Evolutionary conservation across 2,329 filamentous ascomycete species (phyloP), one percentile per base, ranked within the genome.

Genomic region (Zopfia rhizophila): DNA sequence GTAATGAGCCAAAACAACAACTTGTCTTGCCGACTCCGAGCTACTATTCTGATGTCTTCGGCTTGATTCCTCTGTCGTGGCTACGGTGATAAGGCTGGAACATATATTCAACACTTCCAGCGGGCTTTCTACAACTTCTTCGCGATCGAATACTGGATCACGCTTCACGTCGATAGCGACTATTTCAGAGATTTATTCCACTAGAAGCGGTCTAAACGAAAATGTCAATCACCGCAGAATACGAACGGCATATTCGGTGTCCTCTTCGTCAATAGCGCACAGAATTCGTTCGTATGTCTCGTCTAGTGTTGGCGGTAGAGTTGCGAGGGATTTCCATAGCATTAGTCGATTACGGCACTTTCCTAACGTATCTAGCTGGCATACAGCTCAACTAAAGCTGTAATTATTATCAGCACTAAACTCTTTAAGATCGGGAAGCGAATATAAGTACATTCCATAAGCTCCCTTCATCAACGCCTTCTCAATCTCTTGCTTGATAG

Each of bases 381-480:
- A 45, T 8, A 17, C 22, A 19, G 29, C 40, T 37, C 35, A 49
- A 24, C 45, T 18, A 30, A 53, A 53, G 45, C 48, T 52, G 12
- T 14, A 2, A 14, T 19, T 16, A 24, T n/a, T n/a, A n/a, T n/a
- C n/a, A n/a, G n/a, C n/a, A n/a, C n/a, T n/a, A n/a, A n/a, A n/a
- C n/a, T 33, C 12, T 14, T 28, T 23, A 16, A 51, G 14, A 18
- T 7, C 7, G n/a, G n/a, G n/a, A n/a, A n/a, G n/a, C n/a, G n/a
- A 35, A 45, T 60, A 32, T 46, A 27, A 45, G 7, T 55, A 66
- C 61, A 69, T 68, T 22, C 64, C 59, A 5, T 38, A 18, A 39
- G 65, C 59, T 33, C 56, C 52, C 2, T 31, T 7, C 46, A 59
- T 63, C 1, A 74, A 64, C 4, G 74, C 58, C 16, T 48, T 48